Conservation (phyloP, 306 rosid species). For the Vachellia pachyceras region DNA sequence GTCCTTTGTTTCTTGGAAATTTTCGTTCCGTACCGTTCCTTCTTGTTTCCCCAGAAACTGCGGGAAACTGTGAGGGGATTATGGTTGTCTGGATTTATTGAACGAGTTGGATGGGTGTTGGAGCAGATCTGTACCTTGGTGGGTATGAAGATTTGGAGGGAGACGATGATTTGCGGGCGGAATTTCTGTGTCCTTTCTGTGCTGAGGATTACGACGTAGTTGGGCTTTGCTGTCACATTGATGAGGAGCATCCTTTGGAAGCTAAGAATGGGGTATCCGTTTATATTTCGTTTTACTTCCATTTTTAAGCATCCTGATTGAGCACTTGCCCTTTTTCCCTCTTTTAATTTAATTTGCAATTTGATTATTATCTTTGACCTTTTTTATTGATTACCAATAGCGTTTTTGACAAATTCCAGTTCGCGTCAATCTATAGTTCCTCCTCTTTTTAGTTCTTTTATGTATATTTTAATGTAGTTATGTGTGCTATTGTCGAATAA, state of each 20-base stretch:
- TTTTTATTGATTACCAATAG: neutral
- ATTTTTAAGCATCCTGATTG: neutral
- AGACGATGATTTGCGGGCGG: slow-evolving; percentile 65
- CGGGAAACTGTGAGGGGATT: neutral
- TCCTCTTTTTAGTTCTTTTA: neutral
- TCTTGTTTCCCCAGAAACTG: slow-evolving; percentile 1
- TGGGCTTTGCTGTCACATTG: slow-evolving; percentile 89
- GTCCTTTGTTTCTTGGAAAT: neutral
- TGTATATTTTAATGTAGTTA: neutral
- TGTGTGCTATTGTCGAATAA: neutral
- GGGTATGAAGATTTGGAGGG: slow-evolving; percentile 59
- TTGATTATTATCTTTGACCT: neutral
- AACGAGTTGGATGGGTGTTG: neutral
- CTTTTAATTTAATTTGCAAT: neutral
- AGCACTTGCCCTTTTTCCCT: neutral
- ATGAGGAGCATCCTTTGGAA: slow-evolving; percentile 75
- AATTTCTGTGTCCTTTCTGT: slow-evolving; percentile 78
- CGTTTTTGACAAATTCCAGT: neutral
- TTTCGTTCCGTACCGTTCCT: neutral
- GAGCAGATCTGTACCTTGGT: slow-evolving; percentile 63
- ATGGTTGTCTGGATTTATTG: neutral
- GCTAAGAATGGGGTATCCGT: slow-evolving; percentile 69
- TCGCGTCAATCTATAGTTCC: neutral
- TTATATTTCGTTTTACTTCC: neutral
- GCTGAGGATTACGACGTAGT: slow-evolving; percentile 79